Evolutionary conservation across 768 basidiomycete genomes (phyloP).

Genomic region (Tephrocybe rancida): DNA sequence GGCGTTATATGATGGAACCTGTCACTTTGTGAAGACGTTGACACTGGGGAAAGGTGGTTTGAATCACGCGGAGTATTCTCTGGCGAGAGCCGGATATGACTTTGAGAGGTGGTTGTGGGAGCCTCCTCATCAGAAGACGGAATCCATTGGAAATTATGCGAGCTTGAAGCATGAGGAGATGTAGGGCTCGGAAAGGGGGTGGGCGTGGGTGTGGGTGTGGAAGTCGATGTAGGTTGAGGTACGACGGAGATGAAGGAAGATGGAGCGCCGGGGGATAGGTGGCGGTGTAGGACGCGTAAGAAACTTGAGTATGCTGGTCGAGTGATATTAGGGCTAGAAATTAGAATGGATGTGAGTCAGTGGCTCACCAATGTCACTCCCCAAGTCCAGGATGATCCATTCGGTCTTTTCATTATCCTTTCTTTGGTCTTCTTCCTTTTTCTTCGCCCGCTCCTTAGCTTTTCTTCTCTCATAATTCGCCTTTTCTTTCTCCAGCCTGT

Average conservation of each 20-base stretch:
- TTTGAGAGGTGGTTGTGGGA: not conserved
- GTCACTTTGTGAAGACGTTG: slow-evolving; percentile 10
- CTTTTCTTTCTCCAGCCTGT: slow-evolving; percentile 15
- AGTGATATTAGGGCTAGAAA: not conserved
- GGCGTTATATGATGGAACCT: slow-evolving; percentile 9
- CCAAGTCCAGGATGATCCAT: slow-evolving; percentile 56
- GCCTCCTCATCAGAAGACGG: slow-evolving; percentile 5
- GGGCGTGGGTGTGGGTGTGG: slow-evolving; percentile 25
- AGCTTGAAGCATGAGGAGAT: slow-evolving; percentile 7
- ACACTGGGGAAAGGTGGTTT: slow-evolving; percentile 2
- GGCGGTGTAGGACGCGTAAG: slow-evolving; percentile 55
- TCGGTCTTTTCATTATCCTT: slow-evolving; percentile 37
- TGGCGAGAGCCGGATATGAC: not conserved
- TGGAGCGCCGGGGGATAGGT: slow-evolving; percentile 31
- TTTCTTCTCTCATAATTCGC: slow-evolving; percentile 18
- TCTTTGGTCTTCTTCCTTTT: slow-evolving; percentile 15
- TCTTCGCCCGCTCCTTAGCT: slow-evolving; percentile 21
- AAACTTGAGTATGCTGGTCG: slow-evolving; percentile 47
- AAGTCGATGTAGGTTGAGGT: slow-evolving; percentile 12
- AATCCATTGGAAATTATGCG: slow-evolving; percentile 7
- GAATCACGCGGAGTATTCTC: not conserved
- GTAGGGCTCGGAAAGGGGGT: slow-evolving; percentile 29
- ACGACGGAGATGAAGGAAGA: slow-evolving; percentile 42
- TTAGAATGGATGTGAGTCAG: not conserved
- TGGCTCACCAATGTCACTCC: slow-evolving; percentile 21